A percentile compares a stretch with the other conserved stretches of the same genome.
These are phyloP conservation scores for Gamarada debralockiae DNA, from an alignment of 495 filamentous ascomycete genomes.

Conservation along the genomic window DNA sequence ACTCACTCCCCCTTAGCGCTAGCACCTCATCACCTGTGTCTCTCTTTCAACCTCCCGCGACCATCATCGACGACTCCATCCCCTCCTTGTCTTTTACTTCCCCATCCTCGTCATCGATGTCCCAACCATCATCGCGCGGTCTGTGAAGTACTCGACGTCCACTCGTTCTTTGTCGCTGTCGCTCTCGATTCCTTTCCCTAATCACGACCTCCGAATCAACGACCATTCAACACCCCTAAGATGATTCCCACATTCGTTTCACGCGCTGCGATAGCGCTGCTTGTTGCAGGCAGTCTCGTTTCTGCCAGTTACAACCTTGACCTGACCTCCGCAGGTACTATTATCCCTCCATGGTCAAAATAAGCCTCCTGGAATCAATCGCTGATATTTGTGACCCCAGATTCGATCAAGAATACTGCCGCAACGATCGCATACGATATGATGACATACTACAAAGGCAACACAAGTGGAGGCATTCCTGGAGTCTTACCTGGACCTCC, in stretches of 20 bases:
- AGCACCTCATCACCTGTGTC: too few species aligned
- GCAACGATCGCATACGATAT: constrained; percentile 59
- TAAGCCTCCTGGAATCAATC: not conserved
- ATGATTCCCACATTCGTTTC: constrained; percentile 21
- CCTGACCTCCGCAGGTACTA: constrained; percentile 16
- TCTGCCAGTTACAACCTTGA: constrained; percentile 19
- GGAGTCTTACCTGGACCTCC: constrained; percentile 60
- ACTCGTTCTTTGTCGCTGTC: constrained; percentile 8
- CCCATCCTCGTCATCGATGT: constrained; percentile 9
- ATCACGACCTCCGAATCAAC: not conserved
- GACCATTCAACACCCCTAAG: not conserved
- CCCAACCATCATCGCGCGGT: not conserved
- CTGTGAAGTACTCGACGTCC: constrained; percentile 16
- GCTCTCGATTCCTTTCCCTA: not conserved
- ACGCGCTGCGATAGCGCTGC: constrained; percentile 18
- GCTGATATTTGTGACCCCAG: constrained; percentile 28
- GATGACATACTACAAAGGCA: constrained; percentile 62
- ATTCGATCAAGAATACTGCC: constrained; percentile 58
- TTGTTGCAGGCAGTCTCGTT: constrained; percentile 15
- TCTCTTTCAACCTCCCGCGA: not conserved
- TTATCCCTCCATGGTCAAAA: not conserved
- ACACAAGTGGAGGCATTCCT: constrained; percentile 54
- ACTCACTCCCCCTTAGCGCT: too few species aligned
- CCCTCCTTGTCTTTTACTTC: constrained; percentile 1
- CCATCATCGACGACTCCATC: not conserved